These are phyloP conservation scores for Dictyostelium intermedium DNA, from an alignment of 78 protist species.

Conservation along the genomic window DNA sequence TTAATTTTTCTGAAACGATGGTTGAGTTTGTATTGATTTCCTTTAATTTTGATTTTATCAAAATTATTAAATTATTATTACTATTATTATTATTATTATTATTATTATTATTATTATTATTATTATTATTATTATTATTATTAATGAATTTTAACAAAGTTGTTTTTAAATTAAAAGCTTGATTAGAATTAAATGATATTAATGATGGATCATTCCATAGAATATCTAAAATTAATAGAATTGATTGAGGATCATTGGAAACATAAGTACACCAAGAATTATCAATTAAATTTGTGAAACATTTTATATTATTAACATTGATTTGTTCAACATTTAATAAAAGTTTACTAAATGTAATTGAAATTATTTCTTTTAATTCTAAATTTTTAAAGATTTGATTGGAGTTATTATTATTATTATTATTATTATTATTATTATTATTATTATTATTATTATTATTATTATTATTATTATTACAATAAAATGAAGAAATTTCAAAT, in stretches of 20 bases:
- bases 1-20: background rate
- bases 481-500: background rate
- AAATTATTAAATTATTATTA: background rate
- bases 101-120: too few relatives aligned
- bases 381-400: background rate
- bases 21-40: background rate
- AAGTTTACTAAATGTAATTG: background rate
- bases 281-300: background rate
- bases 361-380: background rate
- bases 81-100: background rate
- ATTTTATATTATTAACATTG: background rate
- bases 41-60: background rate
- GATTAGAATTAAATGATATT: background rate
- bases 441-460: background rate
- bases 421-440: background rate
- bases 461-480: background rate
- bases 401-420: background rate
- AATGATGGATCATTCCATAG: background rate
- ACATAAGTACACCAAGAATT: background rate
- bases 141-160: background rate
- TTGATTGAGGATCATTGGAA: background rate
- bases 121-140: background rate
- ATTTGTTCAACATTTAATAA: background rate
- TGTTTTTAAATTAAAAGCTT: background rate
- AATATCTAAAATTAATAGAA: background rate